phyloP scores from a whole-genome alignment of 371 early-diverging fungal species.

The Entomophthora muscae region DNA sequence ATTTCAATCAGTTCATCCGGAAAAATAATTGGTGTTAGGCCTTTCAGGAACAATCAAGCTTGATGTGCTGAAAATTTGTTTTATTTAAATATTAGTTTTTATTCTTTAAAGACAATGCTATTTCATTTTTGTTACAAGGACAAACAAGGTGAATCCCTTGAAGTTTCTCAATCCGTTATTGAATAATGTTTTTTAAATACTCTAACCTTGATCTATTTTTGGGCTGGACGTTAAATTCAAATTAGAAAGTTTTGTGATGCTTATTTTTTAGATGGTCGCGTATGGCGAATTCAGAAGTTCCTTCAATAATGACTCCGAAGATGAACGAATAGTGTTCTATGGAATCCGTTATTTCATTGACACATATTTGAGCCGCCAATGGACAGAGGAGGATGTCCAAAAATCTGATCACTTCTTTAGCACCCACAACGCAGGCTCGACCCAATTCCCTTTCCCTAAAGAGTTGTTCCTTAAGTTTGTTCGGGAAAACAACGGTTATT shows the following conservation, averaged over 20 bases:
- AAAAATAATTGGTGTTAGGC: no score
- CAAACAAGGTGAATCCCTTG: no score
- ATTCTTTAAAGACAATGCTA: not conserved
- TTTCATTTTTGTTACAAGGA: no score
- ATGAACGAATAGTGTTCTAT: constrained; percentile 54
- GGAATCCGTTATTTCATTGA: constrained; percentile 69
- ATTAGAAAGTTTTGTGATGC: not conserved
- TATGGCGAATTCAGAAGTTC: constrained; percentile 58
- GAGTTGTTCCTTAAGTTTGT: constrained; percentile 52
- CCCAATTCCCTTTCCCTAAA: constrained; percentile 49
- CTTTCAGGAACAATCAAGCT: no score
- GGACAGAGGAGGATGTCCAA: constrained; percentile 45
- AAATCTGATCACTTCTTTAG: constrained; percentile 37
- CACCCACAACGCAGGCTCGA: constrained; percentile 42
- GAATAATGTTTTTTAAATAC: not conserved
- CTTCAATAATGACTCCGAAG: constrained; percentile 35
- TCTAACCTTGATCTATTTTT: constrained; percentile 4
- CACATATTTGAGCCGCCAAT: constrained; percentile 33
- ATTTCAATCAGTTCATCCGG: no score
- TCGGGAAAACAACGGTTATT: constrained; percentile 50
- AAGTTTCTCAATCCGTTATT: no score
- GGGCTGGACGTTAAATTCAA: not conserved
- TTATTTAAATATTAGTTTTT: not conserved
- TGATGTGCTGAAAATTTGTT: no score
- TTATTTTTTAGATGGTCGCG: constrained; percentile 33